Conservation (phyloP, 1,284 basidiomycete genomes). For the Boletellus sp. region DNA sequence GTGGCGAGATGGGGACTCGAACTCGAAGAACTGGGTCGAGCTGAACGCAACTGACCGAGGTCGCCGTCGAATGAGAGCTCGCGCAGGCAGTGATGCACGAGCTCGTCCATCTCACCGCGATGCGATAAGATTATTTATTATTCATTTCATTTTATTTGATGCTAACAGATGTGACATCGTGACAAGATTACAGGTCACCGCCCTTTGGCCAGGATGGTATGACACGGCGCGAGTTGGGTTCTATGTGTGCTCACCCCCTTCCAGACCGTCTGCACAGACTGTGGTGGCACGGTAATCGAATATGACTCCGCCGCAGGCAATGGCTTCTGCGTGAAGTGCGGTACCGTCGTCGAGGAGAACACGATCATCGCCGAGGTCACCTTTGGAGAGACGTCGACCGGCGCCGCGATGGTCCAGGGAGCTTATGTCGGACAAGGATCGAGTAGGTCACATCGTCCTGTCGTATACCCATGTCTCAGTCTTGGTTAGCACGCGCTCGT, state of each 20-base stretch:
- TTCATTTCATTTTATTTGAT: not conserved
- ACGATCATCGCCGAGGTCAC: constrained; percentile 91
- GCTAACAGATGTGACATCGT: constrained; percentile 16
- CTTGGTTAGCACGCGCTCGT: constrained; percentile 64
- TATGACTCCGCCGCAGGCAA: constrained; percentile 80
- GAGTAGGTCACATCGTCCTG: constrained; percentile 55
- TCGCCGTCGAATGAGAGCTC: constrained; percentile 84
- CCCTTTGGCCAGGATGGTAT: constrained; percentile 18
- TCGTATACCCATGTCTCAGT: not conserved
- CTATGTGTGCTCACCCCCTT: not conserved
- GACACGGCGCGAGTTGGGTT: not conserved
- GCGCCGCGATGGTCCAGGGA: constrained; percentile 94
- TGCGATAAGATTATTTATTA: constrained; percentile 11
- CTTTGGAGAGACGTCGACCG: constrained; percentile 90
- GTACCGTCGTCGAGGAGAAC: constrained; percentile 90
- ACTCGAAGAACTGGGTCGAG: constrained; percentile 22
- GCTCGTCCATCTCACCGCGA: constrained; percentile 57
- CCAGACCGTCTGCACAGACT: constrained; percentile 59
- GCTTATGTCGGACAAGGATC: constrained; percentile 91
- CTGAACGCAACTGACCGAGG: constrained; percentile 58
- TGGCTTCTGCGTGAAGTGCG: constrained; percentile 81
- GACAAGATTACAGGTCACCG: not conserved
- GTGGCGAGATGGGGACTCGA: constrained; percentile 41
- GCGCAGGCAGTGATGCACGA: constrained; percentile 69
- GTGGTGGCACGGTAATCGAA: constrained; percentile 77